Conservation (phyloP, 2,329 filamentous ascomycete genomes). For the Colletotrichum aenigma region DNA sequence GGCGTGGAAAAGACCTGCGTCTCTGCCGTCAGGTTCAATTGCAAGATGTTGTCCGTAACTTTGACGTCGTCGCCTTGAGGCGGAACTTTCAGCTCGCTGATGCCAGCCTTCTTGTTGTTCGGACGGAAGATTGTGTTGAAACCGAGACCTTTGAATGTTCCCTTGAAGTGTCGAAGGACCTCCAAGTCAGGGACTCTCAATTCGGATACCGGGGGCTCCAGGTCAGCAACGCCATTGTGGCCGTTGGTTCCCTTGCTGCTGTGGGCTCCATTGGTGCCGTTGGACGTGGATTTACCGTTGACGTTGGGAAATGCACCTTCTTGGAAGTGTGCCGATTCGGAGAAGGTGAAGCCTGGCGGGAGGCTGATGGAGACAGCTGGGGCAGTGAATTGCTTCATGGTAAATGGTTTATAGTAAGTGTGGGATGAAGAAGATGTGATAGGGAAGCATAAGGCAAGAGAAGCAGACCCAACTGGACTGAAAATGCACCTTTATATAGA, state of each 20-base stretch:
- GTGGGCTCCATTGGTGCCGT: neutral
- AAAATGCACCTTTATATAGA: no score
- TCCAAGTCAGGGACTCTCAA: conserved; percentile 11
- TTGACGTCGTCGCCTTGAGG: neutral
- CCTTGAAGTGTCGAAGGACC: conserved; percentile 29
- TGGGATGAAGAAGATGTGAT: neutral
- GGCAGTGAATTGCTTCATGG: neutral
- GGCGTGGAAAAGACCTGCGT: conserved; percentile 31
- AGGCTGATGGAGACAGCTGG: neutral
- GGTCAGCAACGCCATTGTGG: neutral
- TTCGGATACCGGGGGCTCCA: neutral
- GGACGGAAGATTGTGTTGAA: conserved; percentile 45
- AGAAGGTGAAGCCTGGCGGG: neutral
- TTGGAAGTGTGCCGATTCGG: neutral
- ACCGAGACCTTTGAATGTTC: conserved; percentile 34
- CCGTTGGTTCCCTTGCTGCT: neutral
- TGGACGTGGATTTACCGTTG: neutral
- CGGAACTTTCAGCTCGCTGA: conserved; percentile 19
- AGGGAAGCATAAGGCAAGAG: no score
- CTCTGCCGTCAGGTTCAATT: conserved; percentile 43
- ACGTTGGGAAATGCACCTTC: neutral
- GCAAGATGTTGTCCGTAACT: conserved; percentile 33
- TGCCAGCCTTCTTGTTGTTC: conserved; percentile 23
- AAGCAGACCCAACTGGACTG: no score
- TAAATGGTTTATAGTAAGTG: neutral